A percentile compares a stretch with the other conserved stretches of the same genome.
These are phyloP conservation scores for Taphrina pruni DNA, from an alignment of 1,139 yeast species.

Conservation along the genomic window DNA sequence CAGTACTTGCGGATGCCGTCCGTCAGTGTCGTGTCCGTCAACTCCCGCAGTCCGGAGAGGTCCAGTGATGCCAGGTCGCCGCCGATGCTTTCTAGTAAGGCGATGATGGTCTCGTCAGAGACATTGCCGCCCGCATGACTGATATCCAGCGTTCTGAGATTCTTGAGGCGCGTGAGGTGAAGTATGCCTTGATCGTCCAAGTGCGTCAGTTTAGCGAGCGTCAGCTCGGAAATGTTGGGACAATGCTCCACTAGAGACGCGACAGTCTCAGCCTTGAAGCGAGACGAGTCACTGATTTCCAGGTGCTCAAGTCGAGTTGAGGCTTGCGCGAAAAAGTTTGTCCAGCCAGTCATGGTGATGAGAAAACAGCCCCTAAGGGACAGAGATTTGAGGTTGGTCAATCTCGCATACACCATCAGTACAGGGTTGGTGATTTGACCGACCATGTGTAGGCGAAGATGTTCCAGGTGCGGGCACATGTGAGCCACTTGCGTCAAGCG, in stretches of 20 bases:
- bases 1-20: constrained; percentile 64
- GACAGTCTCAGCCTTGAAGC: constrained; percentile 73
- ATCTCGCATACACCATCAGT: constrained; percentile 65
- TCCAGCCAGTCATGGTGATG: constrained; percentile 78
- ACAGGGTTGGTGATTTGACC: constrained; percentile 87
- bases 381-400: constrained; percentile 61
- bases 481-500: constrained; percentile 75
- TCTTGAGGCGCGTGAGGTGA: constrained; percentile 66
- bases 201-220: constrained; percentile 75
- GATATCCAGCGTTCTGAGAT: constrained; percentile 65
- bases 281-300: constrained; percentile 78
- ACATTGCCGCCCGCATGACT: constrained; percentile 45
- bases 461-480: constrained; percentile 73
- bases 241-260: constrained; percentile 67
- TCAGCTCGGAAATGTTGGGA: constrained; percentile 58
- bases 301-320: constrained; percentile 61
- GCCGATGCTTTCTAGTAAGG: constrained; percentile 46
- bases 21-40: constrained; percentile 73
- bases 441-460: constrained; percentile 81
- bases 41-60: constrained; percentile 57
- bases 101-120: constrained; percentile 43
- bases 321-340: constrained; percentile 63
- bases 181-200: constrained; percentile 63
- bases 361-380: constrained; percentile 86
- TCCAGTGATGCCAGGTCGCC: constrained; percentile 63